These are phyloP conservation scores for Teunomyces atbi DNA, from an alignment of 805 yeast genomes.

Conservation along the genomic window DNA sequence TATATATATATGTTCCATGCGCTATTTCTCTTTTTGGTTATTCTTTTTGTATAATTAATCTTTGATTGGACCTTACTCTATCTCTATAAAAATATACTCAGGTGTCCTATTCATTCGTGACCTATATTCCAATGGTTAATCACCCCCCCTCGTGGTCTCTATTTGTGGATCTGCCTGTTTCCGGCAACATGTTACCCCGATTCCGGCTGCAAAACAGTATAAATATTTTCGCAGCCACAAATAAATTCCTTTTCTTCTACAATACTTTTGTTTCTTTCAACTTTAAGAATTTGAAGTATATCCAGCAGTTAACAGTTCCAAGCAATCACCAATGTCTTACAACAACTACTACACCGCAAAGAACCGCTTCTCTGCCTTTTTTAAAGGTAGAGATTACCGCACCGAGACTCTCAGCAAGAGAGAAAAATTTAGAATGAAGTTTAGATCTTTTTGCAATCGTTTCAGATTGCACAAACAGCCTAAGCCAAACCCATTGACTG, in stretches of 20 bases:
- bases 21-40: no score
- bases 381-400: not conserved
- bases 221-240: slow-evolving; percentile 3
- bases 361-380: not conserved
- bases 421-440: not conserved
- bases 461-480: not conserved
- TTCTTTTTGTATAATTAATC: no score
- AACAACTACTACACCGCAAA: not conserved
- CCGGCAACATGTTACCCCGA: not conserved
- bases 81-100: no score
- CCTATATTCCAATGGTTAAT: not conserved
- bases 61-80: no score
- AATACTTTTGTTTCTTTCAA: not conserved
- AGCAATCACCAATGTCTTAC: not conserved
- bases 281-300: not conserved
- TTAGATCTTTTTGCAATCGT: not conserved
- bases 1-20: no score
- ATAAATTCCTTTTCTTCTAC: not conserved
- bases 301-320: not conserved
- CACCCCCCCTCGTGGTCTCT: not conserved
- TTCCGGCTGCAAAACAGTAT: not conserved
- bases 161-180: not conserved
- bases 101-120: no score
- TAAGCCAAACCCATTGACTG: not conserved
- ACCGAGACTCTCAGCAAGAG: not conserved